Percentiles rank a stretch among this genome's conserved stretches.
phyloP scores from a whole-genome alignment of 805 yeast species.

The Blastobotrys mokoenaii region DNA sequence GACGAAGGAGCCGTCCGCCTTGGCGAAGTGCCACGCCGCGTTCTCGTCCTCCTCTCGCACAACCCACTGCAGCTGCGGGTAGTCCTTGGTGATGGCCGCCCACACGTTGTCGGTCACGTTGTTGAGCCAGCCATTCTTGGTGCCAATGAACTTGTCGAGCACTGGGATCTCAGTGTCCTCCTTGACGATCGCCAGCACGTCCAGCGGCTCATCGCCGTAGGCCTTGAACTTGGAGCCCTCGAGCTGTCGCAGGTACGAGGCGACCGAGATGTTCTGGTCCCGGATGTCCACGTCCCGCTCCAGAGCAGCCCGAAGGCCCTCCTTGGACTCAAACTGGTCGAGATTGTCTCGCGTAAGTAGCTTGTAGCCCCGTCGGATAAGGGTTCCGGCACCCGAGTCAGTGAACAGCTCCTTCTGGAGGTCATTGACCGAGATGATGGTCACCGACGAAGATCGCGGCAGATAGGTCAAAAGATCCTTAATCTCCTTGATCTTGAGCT shows the following conservation, averaged over 20 bases:
- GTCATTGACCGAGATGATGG: slow-evolving; percentile 91
- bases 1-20: slow-evolving; percentile 89
- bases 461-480: slow-evolving; percentile 86
- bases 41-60: slow-evolving; percentile 87
- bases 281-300: slow-evolving; percentile 68
- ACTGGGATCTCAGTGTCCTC: slow-evolving; percentile 47
- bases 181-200: slow-evolving; percentile 81
- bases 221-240: slow-evolving; percentile 58
- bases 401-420: slow-evolving; percentile 96
- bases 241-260: slow-evolving; percentile 69
- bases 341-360: slow-evolving; percentile 57
- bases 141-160: slow-evolving; percentile 77
- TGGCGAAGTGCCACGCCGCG: slow-evolving; percentile 82
- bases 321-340: slow-evolving; percentile 50
- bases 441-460: slow-evolving; percentile 96
- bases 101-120: slow-evolving; percentile 94
- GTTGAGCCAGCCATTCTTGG: slow-evolving; percentile 93
- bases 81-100: slow-evolving; percentile 69
- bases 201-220: slow-evolving; percentile 93
- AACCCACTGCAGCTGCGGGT: slow-evolving; percentile 71
- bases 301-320: slow-evolving; percentile 66
- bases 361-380: slow-evolving; percentile 95
- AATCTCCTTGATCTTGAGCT: slow-evolving; percentile 92
- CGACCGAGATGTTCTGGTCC: slow-evolving; percentile 64
- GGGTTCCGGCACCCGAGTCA: slow-evolving; percentile 98